phyloP scores from a whole-genome alignment of 1,284 basidiomycete genomes.

The Heliocybe sulcata region DNA sequence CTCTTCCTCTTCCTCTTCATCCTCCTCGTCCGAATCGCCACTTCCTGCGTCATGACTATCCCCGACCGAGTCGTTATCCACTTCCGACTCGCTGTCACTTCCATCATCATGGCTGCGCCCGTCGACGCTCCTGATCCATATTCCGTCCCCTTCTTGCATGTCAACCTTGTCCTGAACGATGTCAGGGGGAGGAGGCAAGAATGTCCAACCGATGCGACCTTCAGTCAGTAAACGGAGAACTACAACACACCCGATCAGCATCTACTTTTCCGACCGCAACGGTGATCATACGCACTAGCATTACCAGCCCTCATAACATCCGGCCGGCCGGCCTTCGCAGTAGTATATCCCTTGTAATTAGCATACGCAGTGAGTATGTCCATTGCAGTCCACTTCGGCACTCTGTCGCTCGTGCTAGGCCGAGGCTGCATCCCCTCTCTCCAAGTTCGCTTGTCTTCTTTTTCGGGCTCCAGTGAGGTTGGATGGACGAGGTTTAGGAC shows the following conservation, averaged over 20 bases:
- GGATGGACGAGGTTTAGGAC: slow-evolving; percentile 59
- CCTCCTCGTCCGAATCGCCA: slow-evolving; percentile 9
- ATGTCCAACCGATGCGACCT: slow-evolving; percentile 76
- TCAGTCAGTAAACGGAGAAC: slow-evolving; percentile 79
- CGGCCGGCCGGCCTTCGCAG: slow-evolving; percentile 83
- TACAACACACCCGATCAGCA: slow-evolving; percentile 18
- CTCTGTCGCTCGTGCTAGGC: slow-evolving; percentile 11
- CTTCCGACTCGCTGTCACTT: slow-evolving; percentile 15
- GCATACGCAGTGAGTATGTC: slow-evolving; percentile 78
- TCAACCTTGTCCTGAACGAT: slow-evolving; percentile 17
- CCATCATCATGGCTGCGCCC: slow-evolving; percentile 22
- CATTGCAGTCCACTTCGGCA: slow-evolving; percentile 67
- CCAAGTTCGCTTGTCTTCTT: slow-evolving; percentile 68
- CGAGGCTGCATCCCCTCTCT: slow-evolving; percentile 37
- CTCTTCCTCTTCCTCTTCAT: slow-evolving; percentile 2
- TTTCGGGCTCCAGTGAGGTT: slow-evolving; percentile 22
- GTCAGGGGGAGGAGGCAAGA: slow-evolving; percentile 62
- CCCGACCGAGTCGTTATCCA: slow-evolving; percentile 10
- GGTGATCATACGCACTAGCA: slow-evolving; percentile 51
- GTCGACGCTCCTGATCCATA: slow-evolving; percentile 45
- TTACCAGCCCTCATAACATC: slow-evolving; percentile 88
- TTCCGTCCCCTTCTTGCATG: slow-evolving; percentile 29
- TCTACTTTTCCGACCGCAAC: neutral
- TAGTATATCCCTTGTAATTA: slow-evolving; percentile 72
- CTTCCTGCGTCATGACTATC: slow-evolving; percentile 19